Conservation (phyloP, 1,139 yeast species). For the Wickerhamiella pararugosa region DNA sequence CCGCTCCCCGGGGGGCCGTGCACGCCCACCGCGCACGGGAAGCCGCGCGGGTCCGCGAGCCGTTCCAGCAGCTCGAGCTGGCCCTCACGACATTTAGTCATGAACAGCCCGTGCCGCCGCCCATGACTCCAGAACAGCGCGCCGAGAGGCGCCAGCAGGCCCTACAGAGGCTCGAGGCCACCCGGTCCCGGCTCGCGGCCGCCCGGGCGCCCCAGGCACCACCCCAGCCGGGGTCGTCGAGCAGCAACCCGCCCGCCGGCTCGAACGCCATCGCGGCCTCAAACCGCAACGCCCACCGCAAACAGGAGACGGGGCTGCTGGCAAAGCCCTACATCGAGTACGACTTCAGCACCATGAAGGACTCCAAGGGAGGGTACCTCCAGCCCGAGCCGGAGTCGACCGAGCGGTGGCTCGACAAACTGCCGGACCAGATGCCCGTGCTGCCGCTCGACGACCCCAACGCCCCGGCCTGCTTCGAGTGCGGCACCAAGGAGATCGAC, state of each 20-base stretch:
- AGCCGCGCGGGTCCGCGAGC: slow-evolving; percentile 9
- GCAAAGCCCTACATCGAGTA: slow-evolving; percentile 56
- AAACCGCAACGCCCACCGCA: slow-evolving; percentile 14
- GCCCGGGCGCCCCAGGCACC: background rate
- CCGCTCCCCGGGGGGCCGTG: slow-evolving; percentile 26
- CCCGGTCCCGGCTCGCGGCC: slow-evolving; percentile 20
- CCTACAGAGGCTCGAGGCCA: slow-evolving; percentile 37
- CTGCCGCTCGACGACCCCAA: slow-evolving; percentile 34
- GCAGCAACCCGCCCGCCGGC: background rate
- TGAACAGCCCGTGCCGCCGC: background rate
- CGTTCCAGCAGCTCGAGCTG: slow-evolving; percentile 17
- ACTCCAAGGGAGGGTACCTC: slow-evolving; percentile 76
- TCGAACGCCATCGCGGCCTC: slow-evolving; percentile 4
- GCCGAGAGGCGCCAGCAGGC: slow-evolving; percentile 46
- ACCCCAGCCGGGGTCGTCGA: background rate
- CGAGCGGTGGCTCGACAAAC: slow-evolving; percentile 50
- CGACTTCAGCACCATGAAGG: slow-evolving; percentile 75
- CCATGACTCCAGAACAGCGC: slow-evolving; percentile 27
- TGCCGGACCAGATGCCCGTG: slow-evolving; percentile 21
- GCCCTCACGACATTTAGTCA: slow-evolving; percentile 8
- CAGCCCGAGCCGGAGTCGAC: slow-evolving; percentile 29
- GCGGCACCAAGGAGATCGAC: slow-evolving; percentile 63
- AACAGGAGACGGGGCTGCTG: slow-evolving; percentile 24
- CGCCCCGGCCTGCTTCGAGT: slow-evolving; percentile 68
- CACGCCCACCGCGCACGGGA: slow-evolving; percentile 17